These are phyloP conservation scores for Chlamydomonas incerta DNA, from an alignment of 139 green algal genomes.

Conservation along the genomic window DNA sequence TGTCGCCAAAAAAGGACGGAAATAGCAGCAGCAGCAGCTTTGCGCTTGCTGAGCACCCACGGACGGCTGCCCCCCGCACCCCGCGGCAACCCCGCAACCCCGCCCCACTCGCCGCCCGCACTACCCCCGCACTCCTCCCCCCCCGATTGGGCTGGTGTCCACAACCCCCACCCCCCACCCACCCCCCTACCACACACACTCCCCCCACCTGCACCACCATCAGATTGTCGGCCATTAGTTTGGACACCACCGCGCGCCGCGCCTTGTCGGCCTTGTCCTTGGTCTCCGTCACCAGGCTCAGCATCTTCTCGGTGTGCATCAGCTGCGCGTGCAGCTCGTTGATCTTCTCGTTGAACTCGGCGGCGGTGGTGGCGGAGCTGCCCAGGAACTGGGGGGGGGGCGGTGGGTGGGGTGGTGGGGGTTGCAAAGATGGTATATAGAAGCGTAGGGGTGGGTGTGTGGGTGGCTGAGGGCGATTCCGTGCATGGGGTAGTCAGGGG, in stretches of 20 bases:
- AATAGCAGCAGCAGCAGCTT: no score
- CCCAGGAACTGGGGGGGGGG: background rate
- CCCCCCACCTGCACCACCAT: slow-evolving; percentile 1
- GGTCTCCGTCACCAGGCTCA: slow-evolving; percentile 34
- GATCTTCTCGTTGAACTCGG: slow-evolving; percentile 45
- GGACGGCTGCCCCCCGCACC: background rate
- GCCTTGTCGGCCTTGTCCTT: slow-evolving; percentile 38
- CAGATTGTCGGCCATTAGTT: slow-evolving; percentile 38
- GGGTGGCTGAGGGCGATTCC: no score
- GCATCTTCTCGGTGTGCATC: slow-evolving; percentile 52
- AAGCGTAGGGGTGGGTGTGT: no score
- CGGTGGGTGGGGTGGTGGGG: background rate
- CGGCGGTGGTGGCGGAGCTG: background rate
- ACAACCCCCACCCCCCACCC: no score
- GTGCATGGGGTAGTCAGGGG: no score
- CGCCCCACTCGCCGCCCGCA: no score
- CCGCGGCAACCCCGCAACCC: no score
- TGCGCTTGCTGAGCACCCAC: no score
- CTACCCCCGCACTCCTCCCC: no score
- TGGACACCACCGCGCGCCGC: slow-evolving; percentile 33
- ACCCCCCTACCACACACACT: background rate
- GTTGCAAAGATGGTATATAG: background rate
- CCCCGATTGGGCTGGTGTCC: no score
- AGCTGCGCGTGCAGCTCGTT: slow-evolving; percentile 49
- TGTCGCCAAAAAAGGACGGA: no score